Base-by-base conservation (phyloP, 2,329 filamentous ascomycete genomes). In the Penicillium sp. region DNA sequence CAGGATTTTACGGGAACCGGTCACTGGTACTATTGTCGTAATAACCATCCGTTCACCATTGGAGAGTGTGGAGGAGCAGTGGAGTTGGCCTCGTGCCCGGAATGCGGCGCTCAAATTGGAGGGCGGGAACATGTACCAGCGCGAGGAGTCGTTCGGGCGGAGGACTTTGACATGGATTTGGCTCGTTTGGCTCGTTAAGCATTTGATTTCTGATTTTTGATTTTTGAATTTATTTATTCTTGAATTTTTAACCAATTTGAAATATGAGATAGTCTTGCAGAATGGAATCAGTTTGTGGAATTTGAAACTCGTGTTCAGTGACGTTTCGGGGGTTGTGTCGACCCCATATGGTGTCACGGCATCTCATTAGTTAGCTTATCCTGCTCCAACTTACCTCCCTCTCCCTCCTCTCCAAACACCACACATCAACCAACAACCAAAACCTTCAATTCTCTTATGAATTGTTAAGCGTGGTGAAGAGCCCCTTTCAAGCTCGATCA, bases 41-140 rank as follows among this genome's bases (percentile, higher is more conserved):
- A 74, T 46, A 66, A 68, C 1, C 71, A 75, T 62, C 71, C 72
- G 4, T 87, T 89, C 59, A 83, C 85, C 0, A 78, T 89, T 31
- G 85, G 85, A 1, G 83, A 88, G 56, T 88, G 86, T 62, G 86
- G 86, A 1, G 83, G 84, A 79, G 82, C 86, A 0, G 87, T 88
- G 83, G 58, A 89, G 67, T 52, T 63, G 18, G 80, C 85, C 1
- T 69, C 69, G 2, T 90, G 88, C 60, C 85, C 87, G 0, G 81
- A 89, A 58, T 90, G 87, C 59, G 80, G 77, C 2, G 77, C 77
- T 1, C 57, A 69, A 0, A 79, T 89, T 27, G 86, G 86, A 2
- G 86, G 87, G 0, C 65, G 53, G 14, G 1, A 46, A 3, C 26
- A 29, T 18, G 4, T 20, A 9, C 18, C 26, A 18, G 43, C 25